Base-by-base conservation (phyloP, 768 basidiomycete genomes). In the Trametes punicea region DNA sequence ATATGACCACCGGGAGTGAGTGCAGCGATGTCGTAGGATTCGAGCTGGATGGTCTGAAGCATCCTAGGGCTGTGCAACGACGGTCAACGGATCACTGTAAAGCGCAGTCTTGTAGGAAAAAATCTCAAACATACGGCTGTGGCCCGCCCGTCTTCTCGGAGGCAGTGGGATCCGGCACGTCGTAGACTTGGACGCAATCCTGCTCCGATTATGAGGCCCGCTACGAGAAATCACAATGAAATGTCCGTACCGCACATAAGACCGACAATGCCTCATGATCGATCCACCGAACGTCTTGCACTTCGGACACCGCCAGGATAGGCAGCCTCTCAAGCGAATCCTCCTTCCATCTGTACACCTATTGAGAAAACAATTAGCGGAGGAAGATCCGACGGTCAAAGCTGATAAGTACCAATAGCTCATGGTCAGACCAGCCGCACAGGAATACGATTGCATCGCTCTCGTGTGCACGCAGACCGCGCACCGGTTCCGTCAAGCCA, bases 361-460 rank as follows among this genome's bases (percentile, higher is more conserved):
- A 40, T 33, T 23, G 31, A 8, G 3, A 2, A 2, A n/a, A 5
- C 15, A 15, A 38, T 1, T 5, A 2, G 15, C 15, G 18, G 36
- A 4, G 18, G 5, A n/a, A 3, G 6, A 9, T 6, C 8, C 36
- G 36, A 38, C 1, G 4, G 36, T 25, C 8, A 26, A 3, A 47
- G 23, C n/a, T 53, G 44, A 25, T 8, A 62, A 50, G 25, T 57
- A 63, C 60, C 20, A 54, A 27, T 26, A 71, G 48, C 46, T 67
- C 65, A 13, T 61, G 45, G 18, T 44, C 57, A 4, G 64, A 66
- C 63, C 64, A 65, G 13, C 46, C 59, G 18, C 51, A 44, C 0
- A 61, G 59, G 27, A 61, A 51, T 2, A 61, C 45, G 85, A 69
- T 9, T 78, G 64, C 1, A 73, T 70, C 4, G 77, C 77, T 38